phyloP scores from a whole-genome alignment of 164 flowering plant genomes.

The Berberis vulgaris region DNA sequence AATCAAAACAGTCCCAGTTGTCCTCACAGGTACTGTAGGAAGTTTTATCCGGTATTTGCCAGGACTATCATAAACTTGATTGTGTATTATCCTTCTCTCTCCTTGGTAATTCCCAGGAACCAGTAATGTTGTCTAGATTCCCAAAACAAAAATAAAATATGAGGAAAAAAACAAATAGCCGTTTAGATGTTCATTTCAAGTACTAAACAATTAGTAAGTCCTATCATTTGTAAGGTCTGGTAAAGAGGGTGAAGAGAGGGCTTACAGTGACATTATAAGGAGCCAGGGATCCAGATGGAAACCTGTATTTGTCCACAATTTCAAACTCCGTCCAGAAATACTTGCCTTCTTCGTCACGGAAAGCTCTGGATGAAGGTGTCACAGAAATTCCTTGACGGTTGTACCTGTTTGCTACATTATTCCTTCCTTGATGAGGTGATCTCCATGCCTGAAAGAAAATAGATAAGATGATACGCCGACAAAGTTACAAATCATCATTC shows the following conservation, averaged over 20 bases:
- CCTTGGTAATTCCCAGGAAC: conserved; percentile 99
- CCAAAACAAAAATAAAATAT: neutral
- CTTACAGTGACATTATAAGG: conserved; percentile 97
- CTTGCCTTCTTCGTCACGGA: conserved; percentile 98
- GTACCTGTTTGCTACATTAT: conserved; percentile 57
- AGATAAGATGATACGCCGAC: neutral
- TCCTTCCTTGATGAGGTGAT: conserved; percentile 79
- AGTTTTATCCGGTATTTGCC: conserved; percentile 72
- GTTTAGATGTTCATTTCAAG: neutral
- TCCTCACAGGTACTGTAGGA: conserved; percentile 82
- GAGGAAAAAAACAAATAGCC: neutral
- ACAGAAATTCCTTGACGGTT: conserved; percentile 73
- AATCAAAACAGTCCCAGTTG: conserved; percentile 85
- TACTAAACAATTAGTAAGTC: too few species aligned
- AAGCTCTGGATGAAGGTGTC: conserved; percentile 69
- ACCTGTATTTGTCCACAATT: conserved; percentile 73
- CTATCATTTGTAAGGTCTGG: neutral
- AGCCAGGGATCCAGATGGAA: conserved; percentile 75
- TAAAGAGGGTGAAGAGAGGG: neutral
- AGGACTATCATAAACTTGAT: conserved; percentile 46
- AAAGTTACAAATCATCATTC: neutral
- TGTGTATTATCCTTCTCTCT: conserved; percentile 66
- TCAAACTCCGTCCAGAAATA: conserved; percentile 92
- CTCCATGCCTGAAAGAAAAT: conserved; percentile 72
- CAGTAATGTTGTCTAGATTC: conserved; percentile 56